Base-by-base conservation (phyloP, 208 protist species). In the Wallacemonas sp. region DNA sequence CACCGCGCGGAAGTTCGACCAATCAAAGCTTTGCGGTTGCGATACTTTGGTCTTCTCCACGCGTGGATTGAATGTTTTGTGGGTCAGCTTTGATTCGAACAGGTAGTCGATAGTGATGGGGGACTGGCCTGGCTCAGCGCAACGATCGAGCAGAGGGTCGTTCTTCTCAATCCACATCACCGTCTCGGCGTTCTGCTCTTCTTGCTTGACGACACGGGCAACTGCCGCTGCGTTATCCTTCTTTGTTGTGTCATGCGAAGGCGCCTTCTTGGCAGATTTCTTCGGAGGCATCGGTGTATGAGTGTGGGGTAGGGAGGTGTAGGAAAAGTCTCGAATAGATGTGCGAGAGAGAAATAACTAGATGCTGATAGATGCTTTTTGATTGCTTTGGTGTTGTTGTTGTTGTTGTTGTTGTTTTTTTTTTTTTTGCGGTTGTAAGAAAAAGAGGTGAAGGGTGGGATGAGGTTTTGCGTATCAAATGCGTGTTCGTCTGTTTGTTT, bases 141-240 rank as follows among this genome's bases (percentile, higher is more conserved):
- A 72, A 26, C 68, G 71, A 58, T 91, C 84, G 24, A 90, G 71
- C 26, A 91, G 65, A 6, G 79, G 61, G 59, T 94, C 88, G 63
- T 91, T 72, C 1, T 49, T 59, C 22, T 87, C 80, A 44, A 94
- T 75, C 79, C 80, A 91, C 33, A 72, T 17, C 17, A 53, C 47
- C 24, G 89, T 55, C 39, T 53, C 70, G n/a, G 63, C 68, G 39
- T 34, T 15, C 5, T 78, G 65, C 5, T 34, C 66, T 59, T 77
- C 75, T 34, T 65, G 68, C 72, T 84, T 75, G 21, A 70, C 24
- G 2, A 46, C 54, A 21, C 68, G 69, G 27, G 73, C 54, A 14
- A 71, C 66, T n/a, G 62, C 66, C 41, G 68, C 68, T 14, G 62
- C 2, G 19, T 61, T 54, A 0, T 53, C 30, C 62, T 76, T 78